Percentiles rank a stretch among this genome's conserved stretches.
phyloP scores from a whole-genome alignment of 2,329 filamentous ascomycete species.

The Diplodia corticola region DNA sequence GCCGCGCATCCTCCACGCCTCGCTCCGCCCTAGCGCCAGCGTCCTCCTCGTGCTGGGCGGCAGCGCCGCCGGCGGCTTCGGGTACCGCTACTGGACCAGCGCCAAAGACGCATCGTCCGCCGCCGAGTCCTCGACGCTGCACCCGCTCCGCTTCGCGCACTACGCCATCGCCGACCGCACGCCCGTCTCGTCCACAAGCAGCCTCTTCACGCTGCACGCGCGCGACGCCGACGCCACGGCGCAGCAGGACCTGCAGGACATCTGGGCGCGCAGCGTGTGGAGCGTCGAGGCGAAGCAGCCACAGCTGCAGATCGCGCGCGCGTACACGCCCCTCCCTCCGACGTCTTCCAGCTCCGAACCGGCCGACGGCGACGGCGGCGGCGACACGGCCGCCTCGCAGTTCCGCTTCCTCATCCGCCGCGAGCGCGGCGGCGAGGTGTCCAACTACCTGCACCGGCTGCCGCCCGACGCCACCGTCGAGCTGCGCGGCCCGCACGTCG shows the following conservation, averaged over 20 bases:
- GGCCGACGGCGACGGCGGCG: neutral
- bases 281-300: constrained; percentile 94
- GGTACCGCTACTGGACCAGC: constrained; percentile 36
- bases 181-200: constrained; percentile 64
- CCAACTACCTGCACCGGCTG: constrained; percentile 72
- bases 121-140: constrained; percentile 44
- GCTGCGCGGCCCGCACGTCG: constrained; percentile 74
- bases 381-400: neutral
- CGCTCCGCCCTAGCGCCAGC: constrained; percentile 33
- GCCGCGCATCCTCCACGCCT: constrained; percentile 22
- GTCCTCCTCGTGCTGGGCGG: constrained; percentile 36
- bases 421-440: constrained; percentile 80
- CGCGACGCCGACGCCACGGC: constrained; percentile 30
- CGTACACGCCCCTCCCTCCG: constrained; percentile 85
- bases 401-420: constrained; percentile 77
- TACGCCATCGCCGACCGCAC: constrained; percentile 66
- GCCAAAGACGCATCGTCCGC: neutral
- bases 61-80: constrained; percentile 37
- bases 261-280: constrained; percentile 70
- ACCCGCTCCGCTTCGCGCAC: constrained; percentile 61
- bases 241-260: constrained; percentile 30
- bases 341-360: neutral
- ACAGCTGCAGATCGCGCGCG: constrained; percentile 83
- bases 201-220: constrained; percentile 66
- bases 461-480: constrained; percentile 65